Evolutionary conservation across 1,284 basidiomycete genomes (phyloP), one percentile per base, ranked within the genome.

Genomic region (Ceratobasidium sp.): DNA sequence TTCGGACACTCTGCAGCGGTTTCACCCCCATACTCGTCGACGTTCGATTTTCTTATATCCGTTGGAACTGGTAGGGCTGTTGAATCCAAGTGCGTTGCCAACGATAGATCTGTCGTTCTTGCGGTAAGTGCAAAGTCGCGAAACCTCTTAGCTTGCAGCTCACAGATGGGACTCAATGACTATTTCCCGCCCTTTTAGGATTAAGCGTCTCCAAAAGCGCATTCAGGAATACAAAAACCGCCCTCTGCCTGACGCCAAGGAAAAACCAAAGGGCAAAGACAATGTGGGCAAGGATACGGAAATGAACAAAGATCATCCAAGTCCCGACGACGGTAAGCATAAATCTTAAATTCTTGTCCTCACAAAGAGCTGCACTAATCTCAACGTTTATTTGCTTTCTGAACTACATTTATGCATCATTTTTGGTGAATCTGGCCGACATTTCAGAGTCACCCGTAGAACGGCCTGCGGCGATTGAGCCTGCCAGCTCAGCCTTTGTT

Each of bases 1-100:
- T 4, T 89, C 93, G 20, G 89, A 89, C 71, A 87, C 89, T 55
- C 88, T 98, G 40, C 94, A 97, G 81, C 89, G 91, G 0, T 97
- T 94, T 83, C 96, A 98, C 84, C 94, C 95, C 0, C 89, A 95
- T 12, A 90, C 93, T 60, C 90, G 92, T 77, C 90, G 95, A 15
- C 90, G 90, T 26, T 90, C 72, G 33, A 56, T 76, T 64, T 49
- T 76, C 15, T 76, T 64, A 18, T 66, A 64, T 26, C 72, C 72
- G 3, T 23, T 76, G 44, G 72, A 76, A 56, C 46, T 76, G 23
- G 20, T 76, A 44, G 72, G 72, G n/a, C 39, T 76, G 53, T 39
- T 64, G 12, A 28, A 46, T 33, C 46, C 72, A n/a, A 76, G 15
- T 5, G 40, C 39, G 28, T 26, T 76, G 26, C 72, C 72, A 10